phyloP scores from a whole-genome alignment of 106 monocot species.

The Apostasia shenzhenica region DNA sequence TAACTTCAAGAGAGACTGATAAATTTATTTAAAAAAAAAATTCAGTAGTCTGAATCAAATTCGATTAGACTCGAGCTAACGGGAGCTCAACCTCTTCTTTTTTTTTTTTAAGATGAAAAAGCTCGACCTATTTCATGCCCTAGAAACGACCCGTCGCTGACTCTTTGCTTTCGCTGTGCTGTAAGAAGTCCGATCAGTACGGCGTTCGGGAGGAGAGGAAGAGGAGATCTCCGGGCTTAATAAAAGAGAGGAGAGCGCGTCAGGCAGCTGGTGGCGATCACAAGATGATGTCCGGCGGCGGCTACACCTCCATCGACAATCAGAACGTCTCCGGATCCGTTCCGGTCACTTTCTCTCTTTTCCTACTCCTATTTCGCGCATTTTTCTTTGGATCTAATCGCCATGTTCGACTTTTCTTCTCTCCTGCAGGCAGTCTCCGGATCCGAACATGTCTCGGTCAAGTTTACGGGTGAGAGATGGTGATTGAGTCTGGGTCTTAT shows the following conservation, averaged over 20 bases:
- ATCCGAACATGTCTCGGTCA: conserved; percentile 42
- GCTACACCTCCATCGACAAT: conserved; percentile 68
- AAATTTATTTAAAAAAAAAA: too few species aligned
- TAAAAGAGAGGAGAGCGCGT: background rate
- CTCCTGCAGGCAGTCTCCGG: conserved; percentile 37
- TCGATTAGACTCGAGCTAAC: too few species aligned
- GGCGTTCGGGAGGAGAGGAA: background rate
- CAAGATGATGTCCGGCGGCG: conserved; percentile 75
- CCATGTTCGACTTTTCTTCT: conserved; percentile 1
- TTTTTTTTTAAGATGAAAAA: too few species aligned
- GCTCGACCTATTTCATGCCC: background rate
- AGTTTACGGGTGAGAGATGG: conserved; percentile 47
- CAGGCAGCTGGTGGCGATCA: background rate
- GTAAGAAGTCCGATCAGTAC: too few species aligned
- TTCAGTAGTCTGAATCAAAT: too few species aligned
- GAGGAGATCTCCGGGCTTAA: background rate
- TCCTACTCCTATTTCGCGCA: background rate
- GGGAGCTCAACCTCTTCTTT: too few species aligned
- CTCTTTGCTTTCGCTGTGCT: background rate
- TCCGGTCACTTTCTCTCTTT: conserved; percentile 16
- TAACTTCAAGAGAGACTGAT: too few species aligned
- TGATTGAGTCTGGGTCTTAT: background rate
- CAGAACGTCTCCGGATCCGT: conserved; percentile 74
- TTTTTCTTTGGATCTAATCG: conserved; percentile 13
- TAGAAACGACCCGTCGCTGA: background rate